phyloP scores from a whole-genome alignment of 305 asterid genomes.

The Salvia sclarea region DNA sequence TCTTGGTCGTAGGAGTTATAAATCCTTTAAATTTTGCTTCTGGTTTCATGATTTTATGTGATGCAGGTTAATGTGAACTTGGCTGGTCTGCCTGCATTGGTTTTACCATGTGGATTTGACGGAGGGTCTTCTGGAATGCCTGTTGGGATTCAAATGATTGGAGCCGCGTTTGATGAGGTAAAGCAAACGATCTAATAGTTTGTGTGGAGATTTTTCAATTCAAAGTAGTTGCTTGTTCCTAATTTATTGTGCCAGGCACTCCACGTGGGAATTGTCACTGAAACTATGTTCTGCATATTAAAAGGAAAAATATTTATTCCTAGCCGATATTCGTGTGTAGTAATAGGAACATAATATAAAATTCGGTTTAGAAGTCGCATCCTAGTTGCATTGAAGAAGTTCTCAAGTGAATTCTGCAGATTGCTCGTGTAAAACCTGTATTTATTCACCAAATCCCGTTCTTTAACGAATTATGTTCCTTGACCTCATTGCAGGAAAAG shows the following conservation, averaged over 20 bases:
- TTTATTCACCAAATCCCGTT: background rate
- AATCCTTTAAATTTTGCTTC: background rate
- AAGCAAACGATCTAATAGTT: background rate
- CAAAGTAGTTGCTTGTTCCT: background rate
- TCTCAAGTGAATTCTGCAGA: background rate
- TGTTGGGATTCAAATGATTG: constrained; percentile 89
- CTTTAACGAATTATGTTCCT: background rate
- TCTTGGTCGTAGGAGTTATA: background rate
- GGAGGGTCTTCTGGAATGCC: constrained; percentile 66
- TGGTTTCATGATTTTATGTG: constrained; percentile 10
- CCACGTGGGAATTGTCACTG: background rate
- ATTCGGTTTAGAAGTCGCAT: background rate
- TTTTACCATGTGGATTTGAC: constrained; percentile 86
- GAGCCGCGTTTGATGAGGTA: constrained; percentile 92
- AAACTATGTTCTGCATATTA: background rate
- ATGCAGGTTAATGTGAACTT: constrained; percentile 92
- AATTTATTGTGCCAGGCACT: background rate
- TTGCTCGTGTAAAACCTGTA: background rate
- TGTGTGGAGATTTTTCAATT: background rate
- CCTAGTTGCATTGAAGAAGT: too few relatives aligned
- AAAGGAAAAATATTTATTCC: background rate
- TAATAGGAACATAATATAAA: background rate
- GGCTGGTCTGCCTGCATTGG: constrained; percentile 97
- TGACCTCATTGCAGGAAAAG: constrained; percentile 62
- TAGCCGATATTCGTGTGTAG: background rate